Evolutionary conservation across 768 basidiomycete species (phyloP).

Genomic region (Pleurotus eryngii): DNA sequence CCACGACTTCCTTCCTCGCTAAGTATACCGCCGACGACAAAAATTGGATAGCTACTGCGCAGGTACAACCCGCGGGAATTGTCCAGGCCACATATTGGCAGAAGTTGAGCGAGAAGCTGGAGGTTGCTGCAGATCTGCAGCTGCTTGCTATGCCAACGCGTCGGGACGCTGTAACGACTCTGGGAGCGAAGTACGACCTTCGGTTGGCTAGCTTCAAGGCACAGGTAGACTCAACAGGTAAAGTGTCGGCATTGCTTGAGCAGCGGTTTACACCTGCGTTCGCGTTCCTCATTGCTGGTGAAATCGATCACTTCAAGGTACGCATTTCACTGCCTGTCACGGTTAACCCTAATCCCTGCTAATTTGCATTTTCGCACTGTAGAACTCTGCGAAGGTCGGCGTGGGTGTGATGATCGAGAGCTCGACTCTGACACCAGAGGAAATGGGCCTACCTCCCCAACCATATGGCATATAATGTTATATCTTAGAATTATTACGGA

Average conservation of each 20-base stretch:
- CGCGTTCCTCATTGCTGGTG: constrained; percentile 90
- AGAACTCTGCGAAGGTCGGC: constrained; percentile 94
- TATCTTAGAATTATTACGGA: constrained; percentile 18
- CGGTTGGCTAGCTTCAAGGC: constrained; percentile 92
- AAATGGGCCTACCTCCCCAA: constrained; percentile 68
- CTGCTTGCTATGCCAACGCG: constrained; percentile 74
- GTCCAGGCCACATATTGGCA: constrained; percentile 96
- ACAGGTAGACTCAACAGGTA: constrained; percentile 92
- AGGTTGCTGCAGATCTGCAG: constrained; percentile 93
- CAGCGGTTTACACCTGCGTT: constrained; percentile 96
- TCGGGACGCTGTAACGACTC: constrained; percentile 87
- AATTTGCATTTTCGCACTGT: constrained; percentile 6
- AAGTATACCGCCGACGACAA: constrained; percentile 72
- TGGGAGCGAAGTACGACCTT: constrained; percentile 96
- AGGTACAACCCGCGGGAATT: constrained; percentile 77
- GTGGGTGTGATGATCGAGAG: constrained; percentile 98
- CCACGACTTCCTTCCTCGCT: constrained; percentile 72
- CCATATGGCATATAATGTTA: constrained; percentile 30
- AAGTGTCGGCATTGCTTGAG: constrained; percentile 92
- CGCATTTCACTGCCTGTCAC: constrained; percentile 13
- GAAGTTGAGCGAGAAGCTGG: constrained; percentile 91
- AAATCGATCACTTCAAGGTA: constrained; percentile 99
- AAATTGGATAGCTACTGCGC: constrained; percentile 92
- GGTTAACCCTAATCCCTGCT: background rate
- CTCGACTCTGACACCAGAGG: constrained; percentile 74